These are phyloP conservation scores for Rhodotorula taiwanensis DNA, from an alignment of 768 basidiomycete species.

Conservation along the genomic window DNA sequence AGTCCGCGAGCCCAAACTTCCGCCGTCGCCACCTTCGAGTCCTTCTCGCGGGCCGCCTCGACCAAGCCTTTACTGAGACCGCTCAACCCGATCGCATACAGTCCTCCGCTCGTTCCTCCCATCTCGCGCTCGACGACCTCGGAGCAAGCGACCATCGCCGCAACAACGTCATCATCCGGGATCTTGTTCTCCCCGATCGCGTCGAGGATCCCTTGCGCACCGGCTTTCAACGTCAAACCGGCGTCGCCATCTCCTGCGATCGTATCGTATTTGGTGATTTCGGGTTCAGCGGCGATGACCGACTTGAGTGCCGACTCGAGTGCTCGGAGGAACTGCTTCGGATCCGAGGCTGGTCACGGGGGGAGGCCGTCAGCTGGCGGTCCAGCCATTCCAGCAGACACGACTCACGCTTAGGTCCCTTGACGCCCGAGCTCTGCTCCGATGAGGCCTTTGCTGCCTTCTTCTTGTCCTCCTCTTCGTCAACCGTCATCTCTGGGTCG, in stretches of 20 bases:
- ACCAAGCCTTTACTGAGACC: conserved; percentile 39
- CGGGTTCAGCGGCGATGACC: conserved; percentile 70
- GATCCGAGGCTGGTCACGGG: conserved; percentile 26
- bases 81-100: conserved; percentile 40
- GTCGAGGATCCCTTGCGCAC: conserved; percentile 46
- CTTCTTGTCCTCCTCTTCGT: conserved; percentile 1
- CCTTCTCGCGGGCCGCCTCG: conserved; percentile 22
- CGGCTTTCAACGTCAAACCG: conserved; percentile 60
- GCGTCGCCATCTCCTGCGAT: conserved; percentile 85
- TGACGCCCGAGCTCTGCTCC: conserved; percentile 10
- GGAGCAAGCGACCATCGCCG: conserved; percentile 30
- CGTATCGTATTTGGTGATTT: conserved; percentile 83
- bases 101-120: conserved; percentile 39
- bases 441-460: conserved; percentile 12
- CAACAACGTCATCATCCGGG: conserved; percentile 32
- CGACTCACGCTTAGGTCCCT: conserved; percentile 28
- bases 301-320: conserved; percentile 49
- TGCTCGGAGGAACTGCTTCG: conserved; percentile 36
- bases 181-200: conserved; percentile 18
- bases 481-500: conserved; percentile 19
- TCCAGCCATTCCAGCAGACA: too few relatives aligned
- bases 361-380: too few relatives aligned
- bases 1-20: conserved; percentile 37
- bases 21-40: conserved; percentile 10
- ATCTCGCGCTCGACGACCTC: conserved; percentile 40